A percentile compares a stretch with the other conserved stretches of the same genome.
Conservation (phyloP, 352 stramenopile species). For the Elongisporangium undulatum region DNA sequence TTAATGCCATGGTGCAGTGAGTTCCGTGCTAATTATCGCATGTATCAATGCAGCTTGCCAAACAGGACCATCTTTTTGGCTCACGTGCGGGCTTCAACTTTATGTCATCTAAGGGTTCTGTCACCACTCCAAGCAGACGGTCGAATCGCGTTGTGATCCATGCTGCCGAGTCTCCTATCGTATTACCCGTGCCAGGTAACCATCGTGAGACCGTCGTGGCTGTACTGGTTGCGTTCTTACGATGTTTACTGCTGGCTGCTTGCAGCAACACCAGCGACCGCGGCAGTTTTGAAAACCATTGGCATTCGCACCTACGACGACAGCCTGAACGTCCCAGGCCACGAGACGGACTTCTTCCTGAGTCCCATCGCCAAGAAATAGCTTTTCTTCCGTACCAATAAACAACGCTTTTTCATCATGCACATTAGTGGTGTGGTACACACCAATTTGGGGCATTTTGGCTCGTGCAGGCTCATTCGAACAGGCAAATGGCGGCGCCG, state of each 20-base stretch:
- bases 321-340: not conserved
- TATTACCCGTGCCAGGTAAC: slow-evolving; percentile 40
- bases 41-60: slow-evolving; percentile 23
- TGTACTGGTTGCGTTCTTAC: not conserved
- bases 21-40: not conserved
- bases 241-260: slow-evolving; percentile 7
- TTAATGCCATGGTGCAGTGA: slow-evolving; percentile 5
- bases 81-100: not conserved
- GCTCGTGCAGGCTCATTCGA: not conserved
- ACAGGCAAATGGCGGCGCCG: not conserved
- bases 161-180: slow-evolving; percentile 21
- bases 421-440: not conserved
- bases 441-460: not conserved
- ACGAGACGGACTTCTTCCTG: not conserved
- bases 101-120: slow-evolving; percentile 1
- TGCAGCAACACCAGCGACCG: slow-evolving; percentile 29
- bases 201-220: not conserved
- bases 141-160: slow-evolving; percentile 9
- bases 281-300: slow-evolving; percentile 36
- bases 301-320: slow-evolving; percentile 13
- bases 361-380: not conserved
- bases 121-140: slow-evolving; percentile 6
- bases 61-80: slow-evolving; percentile 29
- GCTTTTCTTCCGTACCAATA: not conserved
- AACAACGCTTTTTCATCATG: not conserved